Evolutionary conservation across 164 flowering plant species (phyloP), one percentile per base, ranked within the genome.

Genomic region (Nymphaea thermarum): DNA sequence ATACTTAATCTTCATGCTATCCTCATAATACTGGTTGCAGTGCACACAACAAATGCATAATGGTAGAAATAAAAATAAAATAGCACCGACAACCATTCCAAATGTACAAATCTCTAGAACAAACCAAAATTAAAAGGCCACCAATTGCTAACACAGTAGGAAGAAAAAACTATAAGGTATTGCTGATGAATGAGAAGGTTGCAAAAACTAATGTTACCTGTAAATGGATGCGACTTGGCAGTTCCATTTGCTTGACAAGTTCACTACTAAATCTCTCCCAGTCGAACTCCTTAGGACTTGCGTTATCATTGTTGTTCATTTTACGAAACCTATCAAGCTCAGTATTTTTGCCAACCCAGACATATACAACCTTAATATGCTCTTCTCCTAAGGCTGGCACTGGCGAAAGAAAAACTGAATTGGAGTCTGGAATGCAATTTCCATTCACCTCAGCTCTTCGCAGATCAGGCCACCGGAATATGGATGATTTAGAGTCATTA

Each of bases 271-370:
- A 65, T 12, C 62, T 61, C 67, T 76, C 70, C 78, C 79, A 80
- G 17, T 71, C 65, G 42, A 67, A 47, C 67, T 63, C 45, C 45
- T 43, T 51, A 71, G 71, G 62, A 51, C 18, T 36, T 59, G 55
- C 42, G 10, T 43, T 57, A 41, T 62, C 64, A 64, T 60, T 64
- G 67, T 69, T 71, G 62, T 65, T 69, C 70, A 63, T 11, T 43
- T 71, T 77, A 74, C 63, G 59, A 45, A 14, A 67, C 43, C 65
- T 62, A 64, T 77, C 72, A 68, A 43, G 16, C 57, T 66, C 43
- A 65, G 69, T 64, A 61, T 77, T 70, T 63, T 76, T 51, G 42
- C 87, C 87, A 63, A 78, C 69, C 87, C 88, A 83, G 43, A 86
- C 44, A 71, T 76, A 84, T 18, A 84, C 60, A 67, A 65, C 65